Base-by-base conservation (phyloP, 495 filamentous ascomycete genomes). In the Aspergillus funiculosus region DNA sequence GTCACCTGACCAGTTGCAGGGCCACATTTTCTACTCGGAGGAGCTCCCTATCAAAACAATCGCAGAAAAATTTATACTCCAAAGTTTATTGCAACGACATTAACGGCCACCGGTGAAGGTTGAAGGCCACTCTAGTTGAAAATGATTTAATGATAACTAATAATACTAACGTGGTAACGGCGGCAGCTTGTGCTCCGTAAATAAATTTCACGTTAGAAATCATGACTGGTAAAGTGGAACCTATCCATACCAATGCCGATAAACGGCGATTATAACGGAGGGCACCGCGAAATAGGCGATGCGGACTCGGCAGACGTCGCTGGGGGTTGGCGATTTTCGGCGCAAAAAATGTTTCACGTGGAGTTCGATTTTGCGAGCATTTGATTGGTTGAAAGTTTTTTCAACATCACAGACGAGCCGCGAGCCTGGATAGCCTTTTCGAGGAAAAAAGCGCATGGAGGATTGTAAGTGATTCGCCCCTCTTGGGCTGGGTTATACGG, bases 291-390 rank as follows among this genome's bases (percentile, higher is more conserved):
- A 54, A 57, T 63, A 60, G 59, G 51, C 55, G 31, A 54, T 51
- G 54, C 53, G 56, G 24, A 49, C 43, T 53, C 51, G 53, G 52
- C 15, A 26, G 13, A 1, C n/a, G 21, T 41, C 36, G 25, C 6
- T 2, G 18, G 15, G 51, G 44, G 21, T 46, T 50, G 56, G 58
- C 64, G 64, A 51, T 32, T 55, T 57, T 66, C 67, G 67, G 67
- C 64, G 54, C 58, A 52, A 57, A 46, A 52, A 42, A n/a, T n/a
- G 39, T 43, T 53, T 56, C 54, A 61, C 54, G 54, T 61, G 58
- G 29, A 8, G 14, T 13, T 19, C 26, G 20, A 25, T 28, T 35
- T 35, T 31, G 19, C 34, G 46, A 37, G 14, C 48, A 31, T 47
- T 45, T 57, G 54, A 55, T 58, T 53, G 52, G 48, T 32, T 37